Conservation (phyloP, 768 basidiomycete species). For the Sistotremastrum suecicum region DNA sequence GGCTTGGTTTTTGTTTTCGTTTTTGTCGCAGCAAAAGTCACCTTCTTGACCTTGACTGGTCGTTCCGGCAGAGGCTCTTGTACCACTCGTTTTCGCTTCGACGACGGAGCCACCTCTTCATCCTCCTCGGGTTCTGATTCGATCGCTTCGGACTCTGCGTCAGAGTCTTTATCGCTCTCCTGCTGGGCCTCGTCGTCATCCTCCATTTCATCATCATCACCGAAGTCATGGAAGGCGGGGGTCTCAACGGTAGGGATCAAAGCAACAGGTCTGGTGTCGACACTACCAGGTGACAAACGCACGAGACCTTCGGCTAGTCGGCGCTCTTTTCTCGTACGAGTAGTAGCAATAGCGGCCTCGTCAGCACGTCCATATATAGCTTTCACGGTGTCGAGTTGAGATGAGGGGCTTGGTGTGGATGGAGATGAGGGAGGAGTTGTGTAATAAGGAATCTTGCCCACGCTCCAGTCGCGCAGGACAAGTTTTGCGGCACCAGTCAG, state of each 20-base stretch:
- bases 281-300: conserved; percentile 26
- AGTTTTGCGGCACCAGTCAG: conserved; percentile 60
- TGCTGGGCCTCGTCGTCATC: conserved; percentile 22
- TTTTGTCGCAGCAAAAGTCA: conserved; percentile 17
- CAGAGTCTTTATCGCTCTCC: conserved; percentile 19
- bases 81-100: conserved; percentile 14
- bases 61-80: conserved; percentile 9
- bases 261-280: conserved; percentile 28
- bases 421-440: conserved; percentile 32
- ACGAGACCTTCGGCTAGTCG: conserved; percentile 50
- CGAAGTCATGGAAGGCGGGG: conserved; percentile 19
- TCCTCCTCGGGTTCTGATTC: conserved; percentile 31
- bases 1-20: conserved; percentile 14
- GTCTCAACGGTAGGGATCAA: conserved; percentile 22
- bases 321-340: conserved; percentile 51
- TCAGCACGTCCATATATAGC: conserved; percentile 29
- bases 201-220: conserved; percentile 19
- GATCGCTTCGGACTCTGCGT: conserved; percentile 25
- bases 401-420: conserved; percentile 2
- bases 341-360: conserved; percentile 30
- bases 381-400: conserved; percentile 14
- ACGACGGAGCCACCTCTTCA: conserved; percentile 19
- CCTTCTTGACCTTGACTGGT: conserved; percentile 2
- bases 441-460: conserved; percentile 60
- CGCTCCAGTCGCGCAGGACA: conserved; percentile 76